Base-by-base conservation (phyloP, 345 rosid species). In the Adansonia digitata region DNA sequence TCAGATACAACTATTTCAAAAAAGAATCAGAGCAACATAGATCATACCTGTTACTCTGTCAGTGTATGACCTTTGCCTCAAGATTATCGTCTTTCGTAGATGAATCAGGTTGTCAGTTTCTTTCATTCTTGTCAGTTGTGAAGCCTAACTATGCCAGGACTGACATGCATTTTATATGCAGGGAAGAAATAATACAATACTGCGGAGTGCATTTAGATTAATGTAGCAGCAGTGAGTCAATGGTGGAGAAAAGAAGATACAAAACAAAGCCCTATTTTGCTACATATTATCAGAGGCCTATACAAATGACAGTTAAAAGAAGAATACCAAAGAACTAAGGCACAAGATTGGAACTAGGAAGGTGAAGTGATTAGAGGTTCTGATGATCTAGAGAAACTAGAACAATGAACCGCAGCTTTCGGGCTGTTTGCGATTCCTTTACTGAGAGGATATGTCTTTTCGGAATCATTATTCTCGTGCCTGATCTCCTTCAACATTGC, bases 371-470 rank as follows among this genome's bases (percentile, higher is more conserved):
- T 86, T 57, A 88, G 85, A 57, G 90, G 88, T 69, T 90, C 87
- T 22, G 90, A 84, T 65, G 94, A 84, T 64, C 89, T 82, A 48
- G 90, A 84, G 83, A 90, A 90, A 73, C 91, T 88, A 57, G 94
- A 85, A 77, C 84, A 90, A n/a, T 80, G 90, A 75, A 82, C 78
- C 69, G 81, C 77, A 75, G 85, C 80, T 55, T 80, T 77, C 9
- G 75, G 81, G 75, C 78, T 81, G 27, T 48, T 72, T 22, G 46
- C 70, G 39, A 20, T 69, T 77, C 76, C 75, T 70, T 75, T 81
- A 60, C 83, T 71, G 15, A 49, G 83, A 40, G 76, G 68, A 64
- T 73, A 75, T 31, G 85, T 78, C 74, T 88, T 88, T 24, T 85
- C 89, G 9, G 52, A 51, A 43, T 90, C 90, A 43, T 84, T 87